Evolutionary conservation across 306 rosid genomes (phyloP).

Genomic region (Canavalia ensiformis): DNA sequence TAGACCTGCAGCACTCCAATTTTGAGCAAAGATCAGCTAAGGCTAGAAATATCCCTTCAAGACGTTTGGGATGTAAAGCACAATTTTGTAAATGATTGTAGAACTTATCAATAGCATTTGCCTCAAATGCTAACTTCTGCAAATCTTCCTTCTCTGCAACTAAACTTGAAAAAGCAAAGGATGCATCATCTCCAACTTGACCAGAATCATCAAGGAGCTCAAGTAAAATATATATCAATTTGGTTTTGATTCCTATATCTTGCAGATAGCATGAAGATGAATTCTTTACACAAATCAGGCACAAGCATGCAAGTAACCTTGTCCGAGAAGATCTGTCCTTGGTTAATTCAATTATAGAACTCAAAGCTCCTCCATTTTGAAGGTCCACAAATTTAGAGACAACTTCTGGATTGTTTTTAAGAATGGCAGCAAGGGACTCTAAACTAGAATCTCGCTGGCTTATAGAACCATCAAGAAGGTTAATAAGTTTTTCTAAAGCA

Average conservation of each 20-base stretch:
- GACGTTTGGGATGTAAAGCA: constrained; percentile 67
- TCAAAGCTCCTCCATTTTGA: constrained; percentile 69
- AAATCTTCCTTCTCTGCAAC: constrained; percentile 80
- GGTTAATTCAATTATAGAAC: constrained; percentile 75
- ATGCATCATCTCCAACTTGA: constrained; percentile 94
- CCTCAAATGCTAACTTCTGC: constrained; percentile 93
- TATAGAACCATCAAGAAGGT: constrained; percentile 83
- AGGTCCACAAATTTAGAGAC: constrained; percentile 74
- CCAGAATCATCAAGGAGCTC: constrained; percentile 93
- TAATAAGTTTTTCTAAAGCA: constrained; percentile 68
- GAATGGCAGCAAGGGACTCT: constrained; percentile 78
- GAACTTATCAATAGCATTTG: constrained; percentile 89
- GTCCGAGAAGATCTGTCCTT: constrained; percentile 83
- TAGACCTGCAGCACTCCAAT: constrained; percentile 91
- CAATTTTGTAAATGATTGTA: constrained; percentile 70
- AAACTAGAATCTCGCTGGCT: constrained; percentile 92
- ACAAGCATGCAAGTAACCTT: constrained; percentile 80
- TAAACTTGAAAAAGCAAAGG: constrained; percentile 78
- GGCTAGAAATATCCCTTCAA: constrained; percentile 83
- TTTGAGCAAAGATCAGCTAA: constrained; percentile 90
- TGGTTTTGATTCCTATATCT: constrained; percentile 78
- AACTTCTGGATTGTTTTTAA: constrained; percentile 71
- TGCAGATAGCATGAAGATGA: constrained; percentile 74
- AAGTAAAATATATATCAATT: constrained; percentile 82
- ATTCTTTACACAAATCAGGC: constrained; percentile 86